Evolutionary conservation across 2,329 filamentous ascomycete genomes (phyloP).

Genomic region (Talaromyces pinophilus): DNA sequence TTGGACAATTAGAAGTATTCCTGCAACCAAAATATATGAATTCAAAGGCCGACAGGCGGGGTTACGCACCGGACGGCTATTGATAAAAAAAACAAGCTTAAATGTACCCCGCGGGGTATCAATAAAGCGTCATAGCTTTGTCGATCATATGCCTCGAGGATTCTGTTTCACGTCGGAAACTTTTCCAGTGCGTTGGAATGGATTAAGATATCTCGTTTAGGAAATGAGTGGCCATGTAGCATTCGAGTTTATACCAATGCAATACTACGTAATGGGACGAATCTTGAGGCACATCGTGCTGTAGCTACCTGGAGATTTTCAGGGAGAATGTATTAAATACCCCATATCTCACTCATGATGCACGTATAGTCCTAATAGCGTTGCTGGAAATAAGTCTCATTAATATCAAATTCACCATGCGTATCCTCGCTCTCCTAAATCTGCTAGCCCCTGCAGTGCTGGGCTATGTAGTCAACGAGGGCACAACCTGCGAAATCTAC

Average conservation of each 20-base stretch:
- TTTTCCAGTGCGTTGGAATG: background rate
- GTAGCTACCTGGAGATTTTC: background rate
- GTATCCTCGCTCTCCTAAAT: conserved; percentile 1
- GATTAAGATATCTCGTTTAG: background rate
- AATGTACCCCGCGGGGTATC: background rate
- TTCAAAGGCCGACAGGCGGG: background rate
- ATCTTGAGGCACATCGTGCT: background rate
- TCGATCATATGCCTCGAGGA: background rate
- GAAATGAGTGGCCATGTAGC: background rate
- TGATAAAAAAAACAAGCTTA: background rate
- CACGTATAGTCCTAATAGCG: background rate
- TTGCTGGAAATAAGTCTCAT: background rate
- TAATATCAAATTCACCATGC: background rate
- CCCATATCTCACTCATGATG: background rate
- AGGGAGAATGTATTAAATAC: background rate
- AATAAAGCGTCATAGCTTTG: background rate
- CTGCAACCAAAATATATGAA: background rate
- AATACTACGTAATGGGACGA: background rate
- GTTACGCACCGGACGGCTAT: background rate
- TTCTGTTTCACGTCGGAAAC: background rate
- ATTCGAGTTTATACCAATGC: background rate
- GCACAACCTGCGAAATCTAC: conserved; percentile 28
- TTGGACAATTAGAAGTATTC: background rate
- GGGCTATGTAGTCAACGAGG: conserved; percentile 28
- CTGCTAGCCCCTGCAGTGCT: background rate